A percentile compares a stretch with the other conserved stretches of the same genome.
These are phyloP conservation scores for Silene noctiflora DNA, from an alignment of 179 eudicot species.

Conservation along the genomic window DNA sequence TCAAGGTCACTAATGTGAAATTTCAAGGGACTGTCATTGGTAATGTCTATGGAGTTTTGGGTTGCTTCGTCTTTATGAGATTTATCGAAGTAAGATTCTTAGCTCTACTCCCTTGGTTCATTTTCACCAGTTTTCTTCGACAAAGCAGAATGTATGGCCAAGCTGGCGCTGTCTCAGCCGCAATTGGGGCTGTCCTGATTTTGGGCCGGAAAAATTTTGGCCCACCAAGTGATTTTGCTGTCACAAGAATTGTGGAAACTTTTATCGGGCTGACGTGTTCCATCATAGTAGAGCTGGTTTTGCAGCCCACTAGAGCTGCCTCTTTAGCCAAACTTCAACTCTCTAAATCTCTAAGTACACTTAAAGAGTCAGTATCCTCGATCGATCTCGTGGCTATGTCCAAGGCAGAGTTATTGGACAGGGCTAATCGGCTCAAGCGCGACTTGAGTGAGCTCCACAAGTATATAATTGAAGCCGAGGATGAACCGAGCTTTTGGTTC, in stretches of 20 bases:
- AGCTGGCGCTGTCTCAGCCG: conserved; percentile 72
- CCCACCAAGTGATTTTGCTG: conserved; percentile 67
- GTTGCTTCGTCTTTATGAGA: conserved; percentile 55
- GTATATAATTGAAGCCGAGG: conserved; percentile 58
- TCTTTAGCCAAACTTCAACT: conserved; percentile 61
- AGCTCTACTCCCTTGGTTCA: conserved; percentile 77
- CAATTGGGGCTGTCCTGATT: conserved; percentile 68
- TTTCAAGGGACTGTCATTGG: conserved; percentile 82
- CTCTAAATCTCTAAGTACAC: conserved; percentile 29
- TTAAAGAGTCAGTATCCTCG: conserved; percentile 32
- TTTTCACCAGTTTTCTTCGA: conserved; percentile 56
- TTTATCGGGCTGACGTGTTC: conserved; percentile 71
- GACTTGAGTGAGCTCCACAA: conserved; percentile 42
- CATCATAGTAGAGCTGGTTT: conserved; percentile 44
- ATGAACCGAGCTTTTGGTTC: conserved; percentile 80
- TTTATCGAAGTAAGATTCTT: conserved; percentile 49
- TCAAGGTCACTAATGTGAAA: conserved; percentile 56
- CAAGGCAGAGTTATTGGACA: conserved; percentile 23
- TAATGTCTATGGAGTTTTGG: conserved; percentile 62
- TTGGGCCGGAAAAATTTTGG: conserved; percentile 64
- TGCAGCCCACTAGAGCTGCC: conserved; percentile 71
- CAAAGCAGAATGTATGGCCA: conserved; percentile 75
- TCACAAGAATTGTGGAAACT: conserved; percentile 60
- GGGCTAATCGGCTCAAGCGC: conserved; percentile 36
- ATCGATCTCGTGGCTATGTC: conserved; percentile 19